Percentiles rank a stretch among this genome's conserved stretches.
phyloP scores from a whole-genome alignment of 2,329 filamentous ascomycete genomes.

The Eurotiales sp. region DNA sequence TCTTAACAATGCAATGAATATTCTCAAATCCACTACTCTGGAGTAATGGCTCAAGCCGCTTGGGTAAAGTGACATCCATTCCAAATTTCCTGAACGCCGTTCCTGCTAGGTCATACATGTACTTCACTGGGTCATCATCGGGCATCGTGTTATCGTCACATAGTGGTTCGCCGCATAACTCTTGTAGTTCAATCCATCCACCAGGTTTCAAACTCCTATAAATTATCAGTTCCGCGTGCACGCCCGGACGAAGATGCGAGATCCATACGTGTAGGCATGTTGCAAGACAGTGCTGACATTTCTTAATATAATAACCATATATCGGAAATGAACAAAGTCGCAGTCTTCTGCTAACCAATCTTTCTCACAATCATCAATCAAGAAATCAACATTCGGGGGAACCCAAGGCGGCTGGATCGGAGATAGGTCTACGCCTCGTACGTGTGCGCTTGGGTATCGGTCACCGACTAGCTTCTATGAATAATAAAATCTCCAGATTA shows the following conservation, averaged over 20 bases:
- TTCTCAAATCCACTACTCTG: constrained; percentile 5
- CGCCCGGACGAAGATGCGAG: constrained; percentile 19
- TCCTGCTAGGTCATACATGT: constrained; percentile 14
- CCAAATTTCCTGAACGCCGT: constrained; percentile 12
- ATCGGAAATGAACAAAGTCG: constrained; percentile 13
- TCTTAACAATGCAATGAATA: constrained; percentile 4
- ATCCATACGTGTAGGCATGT: constrained; percentile 3
- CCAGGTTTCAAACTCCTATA: constrained; percentile 12
- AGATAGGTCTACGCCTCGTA: constrained; percentile 46
- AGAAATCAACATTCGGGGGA: constrained; percentile 14
- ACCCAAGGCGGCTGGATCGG: constrained; percentile 14
- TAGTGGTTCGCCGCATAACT: constrained; percentile 17
- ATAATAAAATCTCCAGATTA: neutral
- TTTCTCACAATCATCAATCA: constrained; percentile 13
- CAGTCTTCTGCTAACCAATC: constrained; percentile 9
- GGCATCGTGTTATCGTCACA: constrained; percentile 32
- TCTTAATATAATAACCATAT: constrained; percentile 11
- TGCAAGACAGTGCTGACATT: constrained; percentile 7
- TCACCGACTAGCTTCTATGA: constrained; percentile 6
- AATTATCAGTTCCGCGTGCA: constrained; percentile 43
- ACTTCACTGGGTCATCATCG: constrained; percentile 38
- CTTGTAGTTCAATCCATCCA: constrained; percentile 11
- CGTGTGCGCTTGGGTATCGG: constrained; percentile 13
- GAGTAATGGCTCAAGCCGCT: neutral
- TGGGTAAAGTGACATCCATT: constrained; percentile 11